Evolutionary conservation across 805 yeast genomes (phyloP).

Genomic region (Hanseniaspora guilliermondii): DNA sequence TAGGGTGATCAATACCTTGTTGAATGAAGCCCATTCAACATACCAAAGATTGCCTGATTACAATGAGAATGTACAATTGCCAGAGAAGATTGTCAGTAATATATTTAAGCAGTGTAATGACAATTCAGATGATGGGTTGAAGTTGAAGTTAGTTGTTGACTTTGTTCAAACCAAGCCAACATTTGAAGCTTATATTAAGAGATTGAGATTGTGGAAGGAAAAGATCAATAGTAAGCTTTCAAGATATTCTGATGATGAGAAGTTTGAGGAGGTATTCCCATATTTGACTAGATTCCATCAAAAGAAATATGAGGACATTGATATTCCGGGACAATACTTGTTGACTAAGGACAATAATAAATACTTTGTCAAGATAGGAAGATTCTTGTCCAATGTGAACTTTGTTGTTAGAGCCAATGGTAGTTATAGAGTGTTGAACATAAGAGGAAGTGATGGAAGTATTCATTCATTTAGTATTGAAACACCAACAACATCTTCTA

Average conservation of each 20-base stretch:
- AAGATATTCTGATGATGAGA: conserved; percentile 63
- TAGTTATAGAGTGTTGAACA: conserved; percentile 76
- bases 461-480: conserved; percentile 89
- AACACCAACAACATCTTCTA: conserved; percentile 93
- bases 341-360: conserved; percentile 74
- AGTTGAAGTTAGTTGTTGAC: conserved; percentile 84
- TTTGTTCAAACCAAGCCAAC: conserved; percentile 79
- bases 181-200: conserved; percentile 70
- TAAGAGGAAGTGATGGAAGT: conserved; percentile 89
- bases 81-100: conserved; percentile 82
- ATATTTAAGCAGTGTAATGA: conserved; percentile 84
- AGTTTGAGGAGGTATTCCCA: conserved; percentile 83
- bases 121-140: conserved; percentile 74
- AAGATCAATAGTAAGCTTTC: conserved; percentile 85
- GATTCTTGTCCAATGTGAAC: conserved; percentile 81
- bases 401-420: conserved; percentile 81
- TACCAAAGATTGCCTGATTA: conserved; percentile 78
- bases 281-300: conserved; percentile 95
- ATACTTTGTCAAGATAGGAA: conserved; percentile 86
- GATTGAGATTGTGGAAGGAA: conserved; percentile 84
- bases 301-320: conserved; percentile 94
- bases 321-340: conserved; percentile 92
- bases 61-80: conserved; percentile 73
- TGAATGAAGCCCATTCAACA: conserved; percentile 87
- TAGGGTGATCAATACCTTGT: conserved; percentile 77